Base-by-base conservation (phyloP, 106 monocot genomes). In the Allium sativum region DNA sequence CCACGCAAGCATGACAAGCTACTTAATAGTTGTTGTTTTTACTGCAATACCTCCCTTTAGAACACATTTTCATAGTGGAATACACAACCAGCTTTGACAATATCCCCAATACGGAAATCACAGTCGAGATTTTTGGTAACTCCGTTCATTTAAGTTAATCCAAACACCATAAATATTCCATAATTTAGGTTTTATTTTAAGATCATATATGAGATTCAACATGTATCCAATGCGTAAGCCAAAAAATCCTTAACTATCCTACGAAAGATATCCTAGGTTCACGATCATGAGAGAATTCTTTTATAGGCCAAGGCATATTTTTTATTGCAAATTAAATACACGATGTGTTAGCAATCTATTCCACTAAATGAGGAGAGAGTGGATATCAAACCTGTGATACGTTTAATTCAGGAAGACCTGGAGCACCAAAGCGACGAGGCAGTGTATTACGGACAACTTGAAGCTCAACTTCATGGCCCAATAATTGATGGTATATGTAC, bases 401-500 rank as follows among this genome's bases (percentile, higher is more conserved):
- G 88, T 98, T 98, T 72, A 98, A 76, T 65, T 98, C 96, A 46
- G 96, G 96, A 72, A 98, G 91, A 31, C 96, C 96, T 64, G 96
- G 96, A 17, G 96, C 96, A 70, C 96, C 96, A 80, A 98, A 98
- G 46, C 96, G 96, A 10, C 91, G 91, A 46, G 96, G 96, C 61
- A 98, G 77, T 17, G 91, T 82, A 55, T 85, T 98, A 21, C 96
- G 91, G 1, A 98, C 78, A 21, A 91, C 58, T 74, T 98, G 96
- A 69, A 75, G 88, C 70, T 98, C 96, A 68, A 98, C 96, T 83
- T 98, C 96, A 81, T 98, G 96, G 3, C 96, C 96, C 70, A 98
- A 74, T 8, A 98, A 74, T 63, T 98, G 96, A 77, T 98, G 96
- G 31, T 98, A 98, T 41, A 98, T 98, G 67, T 98, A 98, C 47